These are phyloP conservation scores for Ganoderma resinaceum DNA, from an alignment of 1,284 basidiomycete genomes.

Conservation along the genomic window DNA sequence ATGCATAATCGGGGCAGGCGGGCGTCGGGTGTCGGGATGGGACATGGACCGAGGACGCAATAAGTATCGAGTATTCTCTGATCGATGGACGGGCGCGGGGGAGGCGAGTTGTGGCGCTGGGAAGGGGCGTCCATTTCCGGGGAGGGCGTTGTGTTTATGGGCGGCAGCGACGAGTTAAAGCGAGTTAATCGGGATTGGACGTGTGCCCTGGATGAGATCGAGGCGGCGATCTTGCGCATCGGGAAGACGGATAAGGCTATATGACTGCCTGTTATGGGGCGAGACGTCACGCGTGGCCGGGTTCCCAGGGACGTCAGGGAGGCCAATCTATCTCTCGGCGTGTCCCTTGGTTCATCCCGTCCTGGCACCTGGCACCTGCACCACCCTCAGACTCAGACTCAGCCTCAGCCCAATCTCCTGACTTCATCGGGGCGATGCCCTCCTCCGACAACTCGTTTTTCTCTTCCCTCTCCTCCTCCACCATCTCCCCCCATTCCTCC, in stretches of 20 bases:
- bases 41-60: background rate
- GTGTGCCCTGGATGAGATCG: constrained; percentile 14
- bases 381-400: constrained; percentile 2
- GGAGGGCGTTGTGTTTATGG: background rate
- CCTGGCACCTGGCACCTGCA: background rate
- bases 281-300: constrained; percentile 5
- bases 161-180: background rate
- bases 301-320: constrained; percentile 30
- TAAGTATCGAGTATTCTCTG: background rate
- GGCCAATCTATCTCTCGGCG: constrained; percentile 29
- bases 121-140: background rate
- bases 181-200: background rate
- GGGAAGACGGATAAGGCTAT: constrained; percentile 20
- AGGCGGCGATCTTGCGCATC: constrained; percentile 11
- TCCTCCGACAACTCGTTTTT: constrained; percentile 5
- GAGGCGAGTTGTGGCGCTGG: background rate
- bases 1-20: background rate
- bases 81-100: background rate
- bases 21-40: background rate
- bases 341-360: constrained; percentile 10
- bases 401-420: constrained; percentile 9
- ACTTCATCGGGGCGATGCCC: constrained; percentile 16
- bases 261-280: constrained; percentile 24
- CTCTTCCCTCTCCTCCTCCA: constrained; percentile 18
- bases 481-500: constrained; percentile 3